phyloP scores from a whole-genome alignment of 257 asterid species.

The Prunella vulgaris region DNA sequence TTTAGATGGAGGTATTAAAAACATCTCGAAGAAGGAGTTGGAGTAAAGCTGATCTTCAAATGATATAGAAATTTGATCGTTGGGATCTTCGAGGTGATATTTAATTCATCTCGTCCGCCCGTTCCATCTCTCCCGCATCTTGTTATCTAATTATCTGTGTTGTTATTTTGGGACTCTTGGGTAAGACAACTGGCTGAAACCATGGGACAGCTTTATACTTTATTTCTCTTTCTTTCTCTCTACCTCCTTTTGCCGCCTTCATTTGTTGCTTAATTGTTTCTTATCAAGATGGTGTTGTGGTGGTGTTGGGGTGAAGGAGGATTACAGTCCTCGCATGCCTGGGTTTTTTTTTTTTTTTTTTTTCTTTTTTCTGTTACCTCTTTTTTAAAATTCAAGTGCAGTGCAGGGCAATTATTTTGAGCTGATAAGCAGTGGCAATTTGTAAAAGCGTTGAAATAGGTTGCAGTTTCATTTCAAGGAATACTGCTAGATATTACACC shows the following conservation, averaged over 20 bases:
- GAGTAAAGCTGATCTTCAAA: constrained; percentile 29
- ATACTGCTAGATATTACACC: constrained; percentile 33
- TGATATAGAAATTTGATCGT: constrained; percentile 35
- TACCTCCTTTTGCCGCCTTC: not conserved
- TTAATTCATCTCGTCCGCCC: constrained; percentile 36
- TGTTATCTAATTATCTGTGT: constrained; percentile 23
- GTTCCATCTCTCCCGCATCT: constrained; percentile 14
- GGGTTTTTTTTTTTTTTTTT: constrained; percentile 29
- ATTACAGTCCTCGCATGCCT: constrained; percentile 26
- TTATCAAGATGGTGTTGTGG: constrained; percentile 32
- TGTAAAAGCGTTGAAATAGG: constrained; percentile 42
- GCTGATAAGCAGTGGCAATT: constrained; percentile 35
- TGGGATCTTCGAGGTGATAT: constrained; percentile 47
- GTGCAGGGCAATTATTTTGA: constrained; percentile 41
- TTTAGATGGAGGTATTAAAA: constrained; percentile 53
- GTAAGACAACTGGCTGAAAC: constrained; percentile 28
- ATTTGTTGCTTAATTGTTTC: constrained; percentile 27
- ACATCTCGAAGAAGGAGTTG: constrained; percentile 44
- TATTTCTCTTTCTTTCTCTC: not conserved
- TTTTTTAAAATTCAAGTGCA: constrained; percentile 26
- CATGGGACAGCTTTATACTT: constrained; percentile 25
- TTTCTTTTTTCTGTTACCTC: not conserved
- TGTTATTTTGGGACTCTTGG: constrained; percentile 30
- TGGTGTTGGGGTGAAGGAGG: constrained; percentile 37
- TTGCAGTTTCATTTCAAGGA: constrained; percentile 32